A percentile compares a stretch with the other conserved stretches of the same genome.
Evolutionary conservation across 495 filamentous ascomycete genomes (phyloP).

Genomic region (Trichoderma gamsii): DNA sequence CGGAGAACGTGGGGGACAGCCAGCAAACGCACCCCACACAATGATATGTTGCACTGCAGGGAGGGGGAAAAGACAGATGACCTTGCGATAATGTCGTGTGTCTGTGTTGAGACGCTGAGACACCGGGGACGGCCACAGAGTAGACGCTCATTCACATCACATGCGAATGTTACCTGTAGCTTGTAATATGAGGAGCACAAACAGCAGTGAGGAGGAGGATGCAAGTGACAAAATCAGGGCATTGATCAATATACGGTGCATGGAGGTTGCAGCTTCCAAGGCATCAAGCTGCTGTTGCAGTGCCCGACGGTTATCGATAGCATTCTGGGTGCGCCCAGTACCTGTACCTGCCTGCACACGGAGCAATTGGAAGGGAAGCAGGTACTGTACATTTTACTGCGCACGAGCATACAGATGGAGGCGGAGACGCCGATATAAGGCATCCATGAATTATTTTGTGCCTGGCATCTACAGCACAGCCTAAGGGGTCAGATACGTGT

Average conservation of each 20-base stretch:
- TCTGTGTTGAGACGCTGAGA: not conserved
- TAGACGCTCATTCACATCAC: no score
- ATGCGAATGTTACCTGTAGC: no score
- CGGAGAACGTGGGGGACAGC: not conserved
- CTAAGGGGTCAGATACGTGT: no score
- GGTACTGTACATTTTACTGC: no score
- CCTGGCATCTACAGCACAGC: no score
- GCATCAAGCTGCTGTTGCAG: not conserved
- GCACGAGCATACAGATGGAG: no score
- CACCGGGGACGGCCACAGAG: not conserved
- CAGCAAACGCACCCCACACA: slow-evolving; percentile 8
- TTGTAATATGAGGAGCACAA: not conserved
- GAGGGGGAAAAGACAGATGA: slow-evolving; percentile 7
- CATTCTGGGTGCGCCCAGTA: not conserved
- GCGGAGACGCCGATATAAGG: no score
- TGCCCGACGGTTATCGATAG: slow-evolving; percentile 9
- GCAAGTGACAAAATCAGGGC: not conserved
- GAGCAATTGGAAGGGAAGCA: not conserved
- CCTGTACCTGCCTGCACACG: not conserved
- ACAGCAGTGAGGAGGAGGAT: not conserved
- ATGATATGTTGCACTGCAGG: slow-evolving; percentile 13
- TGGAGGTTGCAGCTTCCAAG: not conserved
- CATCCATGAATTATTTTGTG: no score
- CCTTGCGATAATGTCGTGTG: slow-evolving; percentile 4
- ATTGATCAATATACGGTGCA: not conserved